Evolutionary conservation across 805 yeast genomes (phyloP), one percentile per base, ranked within the genome.

Genomic region (Yarrowia phangngaensis): DNA sequence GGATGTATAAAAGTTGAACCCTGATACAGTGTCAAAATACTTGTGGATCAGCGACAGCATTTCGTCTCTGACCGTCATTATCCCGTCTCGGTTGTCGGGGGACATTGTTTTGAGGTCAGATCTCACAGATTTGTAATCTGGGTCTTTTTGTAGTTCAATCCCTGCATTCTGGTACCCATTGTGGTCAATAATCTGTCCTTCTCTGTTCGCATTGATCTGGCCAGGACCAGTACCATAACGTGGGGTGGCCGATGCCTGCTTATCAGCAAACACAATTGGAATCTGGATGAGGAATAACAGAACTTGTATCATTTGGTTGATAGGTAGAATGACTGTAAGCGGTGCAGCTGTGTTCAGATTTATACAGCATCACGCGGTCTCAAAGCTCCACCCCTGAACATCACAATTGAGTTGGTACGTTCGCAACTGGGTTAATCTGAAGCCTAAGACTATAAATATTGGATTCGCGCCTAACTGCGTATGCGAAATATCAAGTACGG

Each of bases 121-220:
- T 19, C 45, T n/a, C 1, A 38, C 3, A 3, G 32, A 17, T 24
- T 38, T 26, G 45, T 27, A 38, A 6, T 26, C 32, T 3, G 45
- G 32, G n/a, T 38, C 45, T 6, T 27, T 17, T 11, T 26, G 32
- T 19, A 38, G 26, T 6, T 29, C 22, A 2, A 27, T 28, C 3
- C 45, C 45, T 4, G 45, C 45, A 11, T 38, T 38, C 12, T 26
- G 32, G 32, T 38, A 38, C 17, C 7, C 45, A 14, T 38, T 38
- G 19, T 26, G 31, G 26, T 38, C 45, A 24, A 38, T 17, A 13
- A 38, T 38, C 17, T 38, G 32, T 6, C 45, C 45, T 4, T 17
- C 32, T n/a, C 19, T 12, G 11, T 28, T 27, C 9, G 17, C 22
- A 20, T 38, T 27, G 31, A 38, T 38, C 45, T 38, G 45, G n/a